Conservation (phyloP, 805 yeast species). For the Yamadazyma endophytica region DNA sequence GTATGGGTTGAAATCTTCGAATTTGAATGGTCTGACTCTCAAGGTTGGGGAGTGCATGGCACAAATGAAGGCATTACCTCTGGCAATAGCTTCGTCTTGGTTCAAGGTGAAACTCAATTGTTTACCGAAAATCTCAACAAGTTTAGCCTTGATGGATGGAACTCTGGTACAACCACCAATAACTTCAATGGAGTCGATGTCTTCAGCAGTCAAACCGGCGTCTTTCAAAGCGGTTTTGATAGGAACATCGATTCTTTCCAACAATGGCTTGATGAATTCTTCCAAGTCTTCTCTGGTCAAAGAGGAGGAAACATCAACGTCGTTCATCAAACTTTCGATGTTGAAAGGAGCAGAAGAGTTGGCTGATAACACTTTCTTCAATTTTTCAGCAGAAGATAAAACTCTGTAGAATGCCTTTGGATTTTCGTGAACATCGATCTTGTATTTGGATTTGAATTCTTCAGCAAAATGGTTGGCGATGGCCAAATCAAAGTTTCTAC, state of each 20-base stretch:
- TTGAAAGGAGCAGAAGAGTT: conserved; percentile 91
- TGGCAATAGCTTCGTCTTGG: conserved; percentile 98
- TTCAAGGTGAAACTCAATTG: conserved; percentile 89
- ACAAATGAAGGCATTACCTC: conserved; percentile 98
- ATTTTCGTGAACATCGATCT: conserved; percentile 86
- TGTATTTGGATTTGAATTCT: conserved; percentile 86
- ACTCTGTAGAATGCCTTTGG: conserved; percentile 96
- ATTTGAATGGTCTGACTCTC: conserved; percentile 98
- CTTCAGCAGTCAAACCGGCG: conserved; percentile 69
- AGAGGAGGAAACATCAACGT: conserved; percentile 88
- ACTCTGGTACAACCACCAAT: conserved; percentile 99
- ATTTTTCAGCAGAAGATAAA: conserved; percentile 82
- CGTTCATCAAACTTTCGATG: conserved; percentile 96
- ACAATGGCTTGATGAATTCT: conserved; percentile 78
- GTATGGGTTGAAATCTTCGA: conserved; percentile 89
- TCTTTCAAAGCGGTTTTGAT: conserved; percentile 75
- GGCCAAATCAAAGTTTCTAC: conserved; percentile 92
- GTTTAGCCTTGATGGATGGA: conserved; percentile 82
- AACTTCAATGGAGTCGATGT: conserved; percentile 87
- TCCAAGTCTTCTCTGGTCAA: conserved; percentile 90
- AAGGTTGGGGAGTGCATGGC: conserved; percentile 99
- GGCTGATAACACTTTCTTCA: conserved; percentile 96
- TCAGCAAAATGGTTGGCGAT: conserved; percentile 93
- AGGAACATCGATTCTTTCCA: conserved; percentile 73
- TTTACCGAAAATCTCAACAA: conserved; percentile 78